Evolutionary conservation across 108 stramenopile genomes (phyloP), one percentile per base, ranked within the genome.

Genomic region (Fragilariopsis cylindrus): DNA sequence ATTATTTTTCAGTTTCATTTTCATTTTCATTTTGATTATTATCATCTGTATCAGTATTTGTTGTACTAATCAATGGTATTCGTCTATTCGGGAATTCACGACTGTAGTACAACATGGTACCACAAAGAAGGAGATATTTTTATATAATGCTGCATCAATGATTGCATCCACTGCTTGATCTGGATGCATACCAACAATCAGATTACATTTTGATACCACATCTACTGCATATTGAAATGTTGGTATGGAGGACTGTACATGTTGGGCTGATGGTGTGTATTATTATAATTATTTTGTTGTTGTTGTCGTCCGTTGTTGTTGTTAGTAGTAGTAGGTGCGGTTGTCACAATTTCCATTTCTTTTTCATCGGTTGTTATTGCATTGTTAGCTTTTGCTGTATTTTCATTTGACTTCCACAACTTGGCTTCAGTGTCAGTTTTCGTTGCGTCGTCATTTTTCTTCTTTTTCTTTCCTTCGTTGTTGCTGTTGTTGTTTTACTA

Each of bases 181-280:
- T 15, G 92, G 88, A 78, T 95, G 94, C 65, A 95, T 83, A 2
- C 94, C 94, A 15, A 87, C 81, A 15, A 94, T 72, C 9, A 96
- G 50, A 43, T 87, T 80, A 82, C 57, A 92, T 69, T 4, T 86
- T n/a, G 63, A 77, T 57, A 69, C 70, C 49, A 42, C 55, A 21
- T 66, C 7, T n/a, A 44, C 13, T 4, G 62, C 62, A 40, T 63
- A n/a, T 12, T 63, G 43, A 63, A 63, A 63, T 9, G 58, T 60
- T n/a, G 58, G 58, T 11, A 40, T 60, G 4, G 41, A 60, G n/a
- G 15, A 60, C 11, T 6, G 15, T 53, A 13, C 52, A 30, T 30
- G 30, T 30, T 30, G 30, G 1, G 30, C 30, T 30, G 30, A 2
- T 30, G 30, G 2, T 30, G 30, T 30, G 30, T 30, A 30, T 30